Percentiles rank a stretch among this genome's conserved stretches.
Conservation (phyloP, 371 early-diverging fungal genomes). For the Conidiobolus incongruus region DNA sequence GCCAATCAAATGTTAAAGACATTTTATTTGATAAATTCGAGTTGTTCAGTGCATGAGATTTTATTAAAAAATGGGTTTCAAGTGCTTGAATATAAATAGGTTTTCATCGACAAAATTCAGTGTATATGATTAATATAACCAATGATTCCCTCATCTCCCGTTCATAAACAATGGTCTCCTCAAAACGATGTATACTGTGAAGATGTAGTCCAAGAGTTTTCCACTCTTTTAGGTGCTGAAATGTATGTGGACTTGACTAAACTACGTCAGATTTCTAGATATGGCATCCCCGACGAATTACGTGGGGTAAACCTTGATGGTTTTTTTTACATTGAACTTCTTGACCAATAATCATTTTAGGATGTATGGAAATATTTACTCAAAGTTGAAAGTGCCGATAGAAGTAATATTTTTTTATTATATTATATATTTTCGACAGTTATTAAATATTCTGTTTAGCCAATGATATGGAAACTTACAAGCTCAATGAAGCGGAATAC, state of each 20-base stretch:
- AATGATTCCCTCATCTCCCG: background rate
- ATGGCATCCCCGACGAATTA: slow-evolving; percentile 72
- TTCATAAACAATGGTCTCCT: background rate
- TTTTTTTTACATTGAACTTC: background rate
- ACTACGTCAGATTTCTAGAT: slow-evolving; percentile 51
- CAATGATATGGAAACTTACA: slow-evolving; percentile 7
- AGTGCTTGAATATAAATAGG: no score
- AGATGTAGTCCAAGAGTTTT: slow-evolving; percentile 31
- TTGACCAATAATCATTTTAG: slow-evolving; percentile 14
- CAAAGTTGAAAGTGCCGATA: slow-evolving; percentile 64
- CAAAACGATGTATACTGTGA: background rate
- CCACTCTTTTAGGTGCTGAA: slow-evolving; percentile 66
- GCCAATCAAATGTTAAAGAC: no score
- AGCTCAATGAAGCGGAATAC: slow-evolving; percentile 47
- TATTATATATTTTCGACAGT: slow-evolving; percentile 1
- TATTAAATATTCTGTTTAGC: background rate
- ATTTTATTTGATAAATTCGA: no score
- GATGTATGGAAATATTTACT: slow-evolving; percentile 82
- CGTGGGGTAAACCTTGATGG: slow-evolving; percentile 32
- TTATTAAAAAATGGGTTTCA: no score
- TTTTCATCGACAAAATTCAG: no score
- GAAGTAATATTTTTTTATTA: slow-evolving; percentile 33
- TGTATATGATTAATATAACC: no score
- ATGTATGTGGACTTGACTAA: slow-evolving; percentile 68
- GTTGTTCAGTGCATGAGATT: no score